phyloP scores from a whole-genome alignment of 2,329 filamentous ascomycete genomes.

The Sporothrix pallida region DNA sequence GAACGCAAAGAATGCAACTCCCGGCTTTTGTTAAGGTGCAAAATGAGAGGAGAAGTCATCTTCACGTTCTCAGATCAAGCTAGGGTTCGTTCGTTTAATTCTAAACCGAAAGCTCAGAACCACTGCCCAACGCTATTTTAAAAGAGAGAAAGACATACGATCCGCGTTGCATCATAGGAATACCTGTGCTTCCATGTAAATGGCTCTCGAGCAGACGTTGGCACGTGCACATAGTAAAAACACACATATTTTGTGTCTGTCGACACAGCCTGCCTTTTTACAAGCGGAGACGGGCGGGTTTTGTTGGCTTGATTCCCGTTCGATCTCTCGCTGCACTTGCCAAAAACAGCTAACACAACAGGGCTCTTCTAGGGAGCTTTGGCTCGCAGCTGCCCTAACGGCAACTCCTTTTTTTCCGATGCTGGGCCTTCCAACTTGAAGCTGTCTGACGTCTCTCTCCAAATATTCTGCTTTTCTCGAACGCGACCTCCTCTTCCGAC shows the following conservation, averaged over 20 bases:
- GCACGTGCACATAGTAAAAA: neutral
- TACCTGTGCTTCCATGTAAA: neutral
- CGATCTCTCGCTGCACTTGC: constrained; percentile 10
- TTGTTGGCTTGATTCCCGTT: constrained; percentile 3
- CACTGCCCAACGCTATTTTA: no score
- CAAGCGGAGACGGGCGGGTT: neutral
- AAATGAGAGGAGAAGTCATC: neutral
- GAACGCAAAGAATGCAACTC: neutral
- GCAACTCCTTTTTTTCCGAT: neutral
- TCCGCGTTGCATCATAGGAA: neutral
- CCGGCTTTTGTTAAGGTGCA: neutral
- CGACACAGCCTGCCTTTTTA: neutral
- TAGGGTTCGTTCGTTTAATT: neutral
- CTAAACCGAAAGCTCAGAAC: neutral
- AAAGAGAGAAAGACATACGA: no score
- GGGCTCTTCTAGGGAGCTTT: constrained; percentile 1
- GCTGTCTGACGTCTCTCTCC: constrained; percentile 17
- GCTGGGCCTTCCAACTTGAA: neutral
- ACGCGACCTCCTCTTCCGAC: neutral
- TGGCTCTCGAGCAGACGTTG: neutral
- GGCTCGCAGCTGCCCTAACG: neutral
- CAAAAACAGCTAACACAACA: constrained; percentile 13
- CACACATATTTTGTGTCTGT: neutral
- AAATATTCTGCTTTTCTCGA: neutral
- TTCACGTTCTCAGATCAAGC: no score